These are phyloP conservation scores for Eimeria tenella DNA, from an alignment of 169 alveolate genomes.

Conservation along the genomic window DNA sequence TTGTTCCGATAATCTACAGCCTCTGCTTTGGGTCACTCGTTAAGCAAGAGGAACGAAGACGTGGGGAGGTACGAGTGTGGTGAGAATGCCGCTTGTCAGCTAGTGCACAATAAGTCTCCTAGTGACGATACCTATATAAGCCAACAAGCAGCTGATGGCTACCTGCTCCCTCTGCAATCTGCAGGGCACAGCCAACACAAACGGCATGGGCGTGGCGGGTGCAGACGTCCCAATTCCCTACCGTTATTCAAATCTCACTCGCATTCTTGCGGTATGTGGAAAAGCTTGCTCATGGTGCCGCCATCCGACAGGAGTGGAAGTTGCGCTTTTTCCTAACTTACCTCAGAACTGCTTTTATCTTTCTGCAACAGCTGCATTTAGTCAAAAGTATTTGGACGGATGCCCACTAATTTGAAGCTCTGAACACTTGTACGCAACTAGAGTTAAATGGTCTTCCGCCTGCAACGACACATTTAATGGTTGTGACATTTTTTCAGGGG, in stretches of 20 bases:
- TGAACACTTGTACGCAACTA: neutral
- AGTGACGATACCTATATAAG: neutral
- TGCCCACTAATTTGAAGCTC: neutral
- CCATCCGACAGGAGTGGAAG: neutral
- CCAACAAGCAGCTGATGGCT: neutral
- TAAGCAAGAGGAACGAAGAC: slow-evolving; percentile 58
- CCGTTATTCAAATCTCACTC: slow-evolving; percentile 73
- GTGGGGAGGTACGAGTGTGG: slow-evolving; percentile 38
- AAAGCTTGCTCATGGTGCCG: neutral
- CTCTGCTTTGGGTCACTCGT: slow-evolving; percentile 66
- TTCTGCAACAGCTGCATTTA: neutral
- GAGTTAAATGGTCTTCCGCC: neutral
- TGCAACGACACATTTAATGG: neutral
- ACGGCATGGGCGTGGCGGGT: neutral
- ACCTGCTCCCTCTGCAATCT: neutral
- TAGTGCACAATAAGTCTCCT: too few relatives aligned
- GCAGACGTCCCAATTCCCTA: slow-evolving; percentile 64
- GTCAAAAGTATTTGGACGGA: neutral
- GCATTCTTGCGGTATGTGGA: slow-evolving; percentile 56
- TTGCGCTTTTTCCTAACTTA: neutral
- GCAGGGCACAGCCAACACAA: neutral
- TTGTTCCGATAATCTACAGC: slow-evolving; percentile 25
- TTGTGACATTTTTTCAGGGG: slow-evolving; percentile 18
- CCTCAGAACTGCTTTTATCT: neutral
- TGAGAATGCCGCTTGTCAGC: neutral